These are phyloP conservation scores for Digitaria exilis DNA, from an alignment of 202 grass and related monocot species.

Conservation along the genomic window DNA sequence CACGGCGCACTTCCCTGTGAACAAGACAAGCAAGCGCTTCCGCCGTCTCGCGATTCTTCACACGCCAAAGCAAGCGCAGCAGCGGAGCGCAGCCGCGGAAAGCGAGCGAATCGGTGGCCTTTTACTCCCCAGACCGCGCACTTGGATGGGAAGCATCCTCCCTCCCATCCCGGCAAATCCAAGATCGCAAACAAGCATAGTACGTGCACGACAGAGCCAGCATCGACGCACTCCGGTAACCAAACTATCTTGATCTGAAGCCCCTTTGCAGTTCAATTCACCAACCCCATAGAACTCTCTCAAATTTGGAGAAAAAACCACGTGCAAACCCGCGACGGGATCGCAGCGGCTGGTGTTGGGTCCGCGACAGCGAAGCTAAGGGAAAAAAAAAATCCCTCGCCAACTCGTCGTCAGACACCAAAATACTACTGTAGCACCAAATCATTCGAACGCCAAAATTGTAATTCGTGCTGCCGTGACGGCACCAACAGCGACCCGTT, in stretches of 20 bases:
- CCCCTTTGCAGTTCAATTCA: neutral
- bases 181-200: neutral
- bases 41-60: constrained; percentile 31
- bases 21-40: neutral
- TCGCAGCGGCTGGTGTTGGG: neutral
- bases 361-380: neutral
- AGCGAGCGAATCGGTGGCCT: constrained; percentile 14
- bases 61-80: constrained; percentile 39
- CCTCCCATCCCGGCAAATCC: neutral
- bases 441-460: constrained; percentile 5
- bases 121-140: neutral
- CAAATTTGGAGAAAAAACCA: neutral
- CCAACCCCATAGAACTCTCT: neutral
- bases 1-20: neutral
- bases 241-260: neutral
- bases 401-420: constrained; percentile 16
- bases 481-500: constrained; percentile 53
- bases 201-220: constrained; percentile 25
- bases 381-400: neutral
- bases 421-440: no score
- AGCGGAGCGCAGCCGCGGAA: neutral
- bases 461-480: constrained; percentile 10
- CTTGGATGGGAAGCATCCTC: constrained; percentile 50
- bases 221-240: neutral
- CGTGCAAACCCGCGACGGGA: neutral